Evolutionary conservation across 176 grass and related monocot genomes (phyloP).

Genomic region (Ensete ventricosum): DNA sequence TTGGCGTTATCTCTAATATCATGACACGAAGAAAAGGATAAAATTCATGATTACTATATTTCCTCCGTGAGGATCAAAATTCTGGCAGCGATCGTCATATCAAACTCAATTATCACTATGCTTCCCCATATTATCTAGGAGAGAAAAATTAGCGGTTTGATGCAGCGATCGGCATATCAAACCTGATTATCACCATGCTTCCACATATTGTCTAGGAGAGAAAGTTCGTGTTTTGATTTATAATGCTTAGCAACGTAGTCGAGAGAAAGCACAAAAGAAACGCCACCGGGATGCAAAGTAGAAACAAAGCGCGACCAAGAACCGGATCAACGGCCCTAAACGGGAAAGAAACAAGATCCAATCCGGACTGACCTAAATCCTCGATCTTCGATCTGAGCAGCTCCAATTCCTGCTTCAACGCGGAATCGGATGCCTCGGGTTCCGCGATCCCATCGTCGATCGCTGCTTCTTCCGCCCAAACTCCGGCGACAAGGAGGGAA

Average conservation of each 20-base stretch:
- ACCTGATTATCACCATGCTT: background rate
- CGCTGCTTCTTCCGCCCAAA: background rate
- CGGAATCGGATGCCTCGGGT: background rate
- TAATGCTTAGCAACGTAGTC: no score
- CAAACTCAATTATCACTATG: background rate
- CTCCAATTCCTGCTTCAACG: background rate
- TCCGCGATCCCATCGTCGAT: background rate
- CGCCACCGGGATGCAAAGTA: background rate
- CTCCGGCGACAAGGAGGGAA: background rate
- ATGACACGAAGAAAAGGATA: background rate
- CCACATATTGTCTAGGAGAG: background rate
- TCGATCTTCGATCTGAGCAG: background rate
- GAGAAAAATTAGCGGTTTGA: background rate
- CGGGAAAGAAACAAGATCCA: background rate
- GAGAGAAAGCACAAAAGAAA: background rate
- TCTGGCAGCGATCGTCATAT: background rate
- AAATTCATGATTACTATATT: background rate
- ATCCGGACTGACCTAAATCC: background rate
- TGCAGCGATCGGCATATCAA: background rate
- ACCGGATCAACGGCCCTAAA: background rate
- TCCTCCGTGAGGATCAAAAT: background rate
- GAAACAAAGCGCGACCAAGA: background rate
- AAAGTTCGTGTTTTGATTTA: background rate
- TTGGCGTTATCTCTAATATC: background rate
- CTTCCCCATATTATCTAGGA: background rate